phyloP scores from a whole-genome alignment of 805 yeast genomes.

The Candida mattraensis region DNA sequence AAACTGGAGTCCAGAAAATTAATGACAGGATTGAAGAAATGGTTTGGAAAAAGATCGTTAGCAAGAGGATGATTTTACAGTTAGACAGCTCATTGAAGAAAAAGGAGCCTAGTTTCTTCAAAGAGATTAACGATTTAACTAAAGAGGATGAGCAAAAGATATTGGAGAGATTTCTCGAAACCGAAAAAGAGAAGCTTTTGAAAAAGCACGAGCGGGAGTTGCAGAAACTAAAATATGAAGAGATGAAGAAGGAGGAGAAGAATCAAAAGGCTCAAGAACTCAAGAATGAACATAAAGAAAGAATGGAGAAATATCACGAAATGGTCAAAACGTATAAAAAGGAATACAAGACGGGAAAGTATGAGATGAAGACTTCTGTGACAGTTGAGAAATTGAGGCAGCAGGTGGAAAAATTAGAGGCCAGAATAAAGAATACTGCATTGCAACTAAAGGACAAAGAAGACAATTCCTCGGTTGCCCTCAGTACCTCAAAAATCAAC shows the following conservation, averaged over 20 bases:
- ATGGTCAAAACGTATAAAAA: constrained; percentile 47
- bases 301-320: constrained; percentile 56
- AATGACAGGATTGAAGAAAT: constrained; percentile 76
- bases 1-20: constrained; percentile 74
- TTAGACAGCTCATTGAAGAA: constrained; percentile 53
- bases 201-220: constrained; percentile 75
- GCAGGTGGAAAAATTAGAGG: constrained; percentile 72
- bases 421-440: constrained; percentile 64
- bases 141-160: constrained; percentile 63
- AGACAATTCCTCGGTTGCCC: constrained; percentile 89
- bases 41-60: constrained; percentile 78
- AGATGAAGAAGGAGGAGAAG: constrained; percentile 54
- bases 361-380: constrained; percentile 51
- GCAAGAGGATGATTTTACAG: constrained; percentile 66
- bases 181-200: constrained; percentile 61
- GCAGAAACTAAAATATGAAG: constrained; percentile 65
- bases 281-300: constrained; percentile 53
- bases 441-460: constrained; percentile 88
- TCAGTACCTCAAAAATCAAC: constrained; percentile 91
- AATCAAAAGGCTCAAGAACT: constrained; percentile 48
- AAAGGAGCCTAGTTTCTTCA: constrained; percentile 59
- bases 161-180: constrained; percentile 57
- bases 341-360: constrained; percentile 61
- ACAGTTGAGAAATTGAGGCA: constrained; percentile 67
- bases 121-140: constrained; percentile 63